These are phyloP conservation scores for Calonectria fujianensis DNA, from an alignment of 2,329 filamentous ascomycete genomes.

Conservation along the genomic window DNA sequence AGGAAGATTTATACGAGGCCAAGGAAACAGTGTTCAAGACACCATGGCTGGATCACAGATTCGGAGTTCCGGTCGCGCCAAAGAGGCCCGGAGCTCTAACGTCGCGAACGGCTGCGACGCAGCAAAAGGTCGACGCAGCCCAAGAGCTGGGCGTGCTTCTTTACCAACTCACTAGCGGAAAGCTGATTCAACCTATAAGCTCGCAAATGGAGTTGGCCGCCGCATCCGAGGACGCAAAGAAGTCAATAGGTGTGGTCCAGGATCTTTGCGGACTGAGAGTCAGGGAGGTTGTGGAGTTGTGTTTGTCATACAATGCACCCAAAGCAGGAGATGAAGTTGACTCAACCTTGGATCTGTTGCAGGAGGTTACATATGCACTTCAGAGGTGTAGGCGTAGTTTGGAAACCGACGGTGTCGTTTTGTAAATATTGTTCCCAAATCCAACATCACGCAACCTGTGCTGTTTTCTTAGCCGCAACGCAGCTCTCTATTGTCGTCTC, in stretches of 20 bases:
- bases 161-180: slow-evolving; percentile 1
- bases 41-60: slow-evolving; percentile 18
- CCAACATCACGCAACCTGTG: not conserved
- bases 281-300: slow-evolving; percentile 15
- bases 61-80: not conserved
- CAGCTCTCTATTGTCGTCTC: not conserved
- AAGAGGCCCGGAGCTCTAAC: not conserved
- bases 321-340: slow-evolving; percentile 1
- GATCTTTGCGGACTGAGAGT: slow-evolving; percentile 9
- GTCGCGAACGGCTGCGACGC: slow-evolving; percentile 4
- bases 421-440: not conserved
- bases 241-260: not conserved
- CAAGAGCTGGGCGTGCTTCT: slow-evolving; percentile 9
- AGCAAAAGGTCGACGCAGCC: not conserved
- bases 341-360: not conserved
- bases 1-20: not conserved
- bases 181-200: not conserved
- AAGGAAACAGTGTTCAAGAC: not conserved
- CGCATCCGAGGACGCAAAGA: not conserved
- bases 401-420: not conserved
- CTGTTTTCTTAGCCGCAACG: not conserved
- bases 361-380: slow-evolving; percentile 4
- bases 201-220: not conserved
- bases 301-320: not conserved
- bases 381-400: slow-evolving; percentile 2